Base-by-base conservation (phyloP, 306 rosid genomes). In the Pachyrhizus erosus region DNA sequence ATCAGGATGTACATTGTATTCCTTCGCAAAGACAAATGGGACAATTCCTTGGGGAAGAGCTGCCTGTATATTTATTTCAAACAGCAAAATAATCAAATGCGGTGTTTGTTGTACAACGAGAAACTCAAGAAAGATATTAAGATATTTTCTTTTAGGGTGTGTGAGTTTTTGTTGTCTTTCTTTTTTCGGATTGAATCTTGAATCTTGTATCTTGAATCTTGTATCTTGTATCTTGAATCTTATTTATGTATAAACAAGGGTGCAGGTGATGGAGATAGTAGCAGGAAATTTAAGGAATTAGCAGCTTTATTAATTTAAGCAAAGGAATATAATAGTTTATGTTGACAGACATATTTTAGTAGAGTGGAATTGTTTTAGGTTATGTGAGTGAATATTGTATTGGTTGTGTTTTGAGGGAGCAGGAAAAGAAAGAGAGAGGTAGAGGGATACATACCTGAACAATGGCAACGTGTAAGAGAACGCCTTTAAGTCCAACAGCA, bases 21-120 rank as follows among this genome's bases (percentile, higher is more conserved):
- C 98, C 89, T 94, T 94, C 13, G 98, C 98, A 73, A 94, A 94
- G 83, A 94, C 98, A 87, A 94, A 94, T 86, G 98, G 97, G 86
- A 94, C 98, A 80, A 94, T 94, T 87, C 98, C 98, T 89, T 94
- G 98, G 20, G 98, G 98, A 65, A 94, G 95, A 85, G 98, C 97
- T 78, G 98, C 97, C 97, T 94, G 97, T 79, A 55, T n/a, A 58
- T 80, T 78, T 48, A 75, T 79, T 67, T 79, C 84, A 64, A 67
- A 74, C 58, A 78, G 54, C 52, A 77, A 78, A 74, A 55, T 67
- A 2, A 54, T 80, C 80, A 80, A 23, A 82, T 83, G n/a, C n/a
- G n/a, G n/a, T n/a, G 82, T 87, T 75, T 80, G 76, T 80, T 61
- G 55, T 82, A 67, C 40, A 68, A 64, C 75, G 48, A 49, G 75